phyloP scores from a whole-genome alignment of 768 basidiomycete genomes.

The Mycena sanguinolenta region DNA sequence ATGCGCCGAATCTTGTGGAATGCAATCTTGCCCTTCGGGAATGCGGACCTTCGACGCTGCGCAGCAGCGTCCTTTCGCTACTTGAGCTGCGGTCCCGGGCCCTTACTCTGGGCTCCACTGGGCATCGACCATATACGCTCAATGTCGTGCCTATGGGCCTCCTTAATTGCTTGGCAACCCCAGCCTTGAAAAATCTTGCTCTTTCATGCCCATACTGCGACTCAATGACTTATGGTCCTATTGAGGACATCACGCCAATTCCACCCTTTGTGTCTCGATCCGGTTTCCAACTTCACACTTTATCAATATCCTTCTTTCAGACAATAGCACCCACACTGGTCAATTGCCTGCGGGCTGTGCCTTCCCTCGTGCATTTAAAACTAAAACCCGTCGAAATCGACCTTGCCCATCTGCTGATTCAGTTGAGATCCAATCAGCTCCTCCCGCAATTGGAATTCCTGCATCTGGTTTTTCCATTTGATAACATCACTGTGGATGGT shows the following conservation, averaged over 20 bases:
- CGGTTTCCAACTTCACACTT: neutral
- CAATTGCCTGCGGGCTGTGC: neutral
- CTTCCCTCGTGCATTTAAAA: constrained; percentile 12
- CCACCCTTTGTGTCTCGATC: constrained; percentile 12
- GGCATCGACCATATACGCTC: too few species aligned
- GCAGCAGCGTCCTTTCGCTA: neutral
- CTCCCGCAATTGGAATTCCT: constrained; percentile 14
- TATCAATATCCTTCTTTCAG: neutral
- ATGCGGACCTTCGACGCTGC: neutral
- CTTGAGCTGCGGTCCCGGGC: neutral
- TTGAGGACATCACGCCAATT: neutral
- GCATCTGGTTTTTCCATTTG: neutral
- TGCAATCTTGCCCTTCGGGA: neutral
- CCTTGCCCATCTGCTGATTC: neutral
- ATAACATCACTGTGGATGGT: neutral
- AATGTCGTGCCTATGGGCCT: neutral
- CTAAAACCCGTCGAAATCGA: neutral
- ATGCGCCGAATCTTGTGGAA: neutral
- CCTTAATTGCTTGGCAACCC: neutral
- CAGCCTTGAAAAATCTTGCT: constrained; percentile 6
- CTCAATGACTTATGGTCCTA: neutral
- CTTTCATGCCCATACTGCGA: neutral
- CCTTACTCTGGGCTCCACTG: neutral
- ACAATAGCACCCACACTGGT: neutral
- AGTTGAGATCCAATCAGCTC: neutral